phyloP scores from a whole-genome alignment of 129 eudicot species.

The Flaveria linearis region DNA sequence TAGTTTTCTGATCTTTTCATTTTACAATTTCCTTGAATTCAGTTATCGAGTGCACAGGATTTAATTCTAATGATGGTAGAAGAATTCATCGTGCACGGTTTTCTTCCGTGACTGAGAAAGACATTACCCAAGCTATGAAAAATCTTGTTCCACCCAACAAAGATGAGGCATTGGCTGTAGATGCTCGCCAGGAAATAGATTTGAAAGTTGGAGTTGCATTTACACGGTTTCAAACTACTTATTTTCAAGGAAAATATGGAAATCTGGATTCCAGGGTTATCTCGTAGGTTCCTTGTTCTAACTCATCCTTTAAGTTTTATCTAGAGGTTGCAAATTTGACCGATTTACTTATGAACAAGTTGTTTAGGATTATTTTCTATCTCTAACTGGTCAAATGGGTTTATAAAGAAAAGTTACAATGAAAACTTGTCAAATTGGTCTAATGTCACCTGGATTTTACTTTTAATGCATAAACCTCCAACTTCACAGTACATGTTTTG shows the following conservation, averaged over 20 bases:
- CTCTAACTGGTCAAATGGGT: background rate
- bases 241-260: constrained; percentile 95
- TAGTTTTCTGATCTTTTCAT: constrained; percentile 19
- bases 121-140: constrained; percentile 76
- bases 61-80: constrained; percentile 52
- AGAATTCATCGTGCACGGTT: constrained; percentile 84
- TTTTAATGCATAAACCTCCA: constrained; percentile 4
- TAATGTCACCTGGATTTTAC: background rate
- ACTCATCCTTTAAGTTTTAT: background rate
- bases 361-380: background rate
- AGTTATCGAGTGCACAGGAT: constrained; percentile 93
- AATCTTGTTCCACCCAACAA: constrained; percentile 79
- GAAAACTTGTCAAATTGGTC: constrained; percentile 5
- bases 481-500: background rate
- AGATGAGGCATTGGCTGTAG: constrained; percentile 92
- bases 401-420: background rate
- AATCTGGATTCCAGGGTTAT: constrained; percentile 93
- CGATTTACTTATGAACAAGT: constrained; percentile 3
- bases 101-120: constrained; percentile 93
- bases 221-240: constrained; percentile 85
- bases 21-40: constrained; percentile 28
- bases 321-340: background rate
- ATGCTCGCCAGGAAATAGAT: constrained; percentile 98
- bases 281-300: constrained; percentile 62
- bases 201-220: constrained; percentile 98